Percentiles rank a stretch among this genome's conserved stretches.
Evolutionary conservation across 2,329 filamentous ascomycete genomes (phyloP).

Genomic region (Aspergillus sp.): DNA sequence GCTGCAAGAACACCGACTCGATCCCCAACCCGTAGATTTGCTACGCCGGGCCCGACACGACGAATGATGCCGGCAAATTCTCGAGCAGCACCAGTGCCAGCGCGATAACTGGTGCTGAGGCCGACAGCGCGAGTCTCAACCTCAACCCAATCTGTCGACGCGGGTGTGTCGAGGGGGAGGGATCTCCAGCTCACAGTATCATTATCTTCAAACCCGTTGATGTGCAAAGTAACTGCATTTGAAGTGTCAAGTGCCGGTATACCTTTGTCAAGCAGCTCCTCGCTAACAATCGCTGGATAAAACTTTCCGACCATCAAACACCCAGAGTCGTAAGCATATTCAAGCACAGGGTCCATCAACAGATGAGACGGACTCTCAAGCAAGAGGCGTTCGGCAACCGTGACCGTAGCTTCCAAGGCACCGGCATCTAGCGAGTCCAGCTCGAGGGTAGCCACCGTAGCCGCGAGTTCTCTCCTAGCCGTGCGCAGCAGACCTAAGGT

Average conservation of each 20-base stretch:
- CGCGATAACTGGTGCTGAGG: conserved; percentile 32
- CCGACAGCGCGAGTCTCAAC: conserved; percentile 23
- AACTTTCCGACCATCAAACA: conserved; percentile 20
- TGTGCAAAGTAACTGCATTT: background rate
- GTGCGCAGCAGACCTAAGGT: conserved; percentile 35
- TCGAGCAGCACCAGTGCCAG: conserved; percentile 23
- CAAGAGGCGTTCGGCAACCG: background rate
- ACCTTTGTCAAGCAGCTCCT: background rate
- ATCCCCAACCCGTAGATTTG: conserved; percentile 28
- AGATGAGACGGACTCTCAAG: too few species aligned
- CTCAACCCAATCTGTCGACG: conserved; percentile 3
- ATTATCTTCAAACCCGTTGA: background rate
- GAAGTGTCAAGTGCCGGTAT: background rate
- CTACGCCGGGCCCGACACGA: conserved; percentile 26
- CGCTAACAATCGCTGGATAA: conserved; percentile 1
- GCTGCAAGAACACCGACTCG: conserved; percentile 21
- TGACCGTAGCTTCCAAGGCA: background rate
- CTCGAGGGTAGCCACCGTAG: background rate
- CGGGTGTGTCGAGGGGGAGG: background rate
- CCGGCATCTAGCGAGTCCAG: background rate
- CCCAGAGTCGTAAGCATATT: conserved; percentile 23
- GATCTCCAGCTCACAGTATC: background rate
- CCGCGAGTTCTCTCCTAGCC: conserved; percentile 32
- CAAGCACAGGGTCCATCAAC: conserved; percentile 13
- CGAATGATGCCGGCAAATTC: conserved; percentile 30